Percentiles rank a stretch among this genome's conserved stretches.
phyloP scores from a whole-genome alignment of 441 rosid genomes.

The Populus hybrid region DNA sequence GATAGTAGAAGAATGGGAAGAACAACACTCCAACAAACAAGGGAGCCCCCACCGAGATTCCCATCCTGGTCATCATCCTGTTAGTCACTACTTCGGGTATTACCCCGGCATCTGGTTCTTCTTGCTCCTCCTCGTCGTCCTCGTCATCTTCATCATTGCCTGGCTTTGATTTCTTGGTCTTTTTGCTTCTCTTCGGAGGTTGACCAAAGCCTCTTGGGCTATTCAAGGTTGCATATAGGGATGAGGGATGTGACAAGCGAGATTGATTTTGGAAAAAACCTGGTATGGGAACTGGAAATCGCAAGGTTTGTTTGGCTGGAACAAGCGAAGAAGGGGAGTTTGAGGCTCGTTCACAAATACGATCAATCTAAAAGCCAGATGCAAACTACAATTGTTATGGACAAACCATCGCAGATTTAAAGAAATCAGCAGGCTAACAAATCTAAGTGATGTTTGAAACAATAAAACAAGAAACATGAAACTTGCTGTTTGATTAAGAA shows the following conservation, averaged over 20 bases:
- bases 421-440: background rate
- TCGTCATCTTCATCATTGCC: constrained; percentile 23
- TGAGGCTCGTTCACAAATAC: constrained; percentile 10
- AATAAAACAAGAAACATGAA: background rate
- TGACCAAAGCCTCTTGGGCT: constrained; percentile 77
- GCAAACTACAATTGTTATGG: background rate
- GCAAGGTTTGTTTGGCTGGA: constrained; percentile 7
- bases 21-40: constrained; percentile 64
- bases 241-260: constrained; percentile 25
- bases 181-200: constrained; percentile 54
- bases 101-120: constrained; percentile 45
- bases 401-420: background rate
- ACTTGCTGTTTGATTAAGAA: background rate
- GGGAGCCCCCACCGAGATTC: constrained; percentile 72
- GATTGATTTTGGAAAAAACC: constrained; percentile 12
- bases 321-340: constrained; percentile 10
- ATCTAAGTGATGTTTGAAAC: too few relatives aligned
- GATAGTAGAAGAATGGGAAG: constrained; percentile 86
- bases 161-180: constrained; percentile 36
- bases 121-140: constrained; percentile 24
- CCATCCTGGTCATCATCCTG: constrained; percentile 87
- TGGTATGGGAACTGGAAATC: constrained; percentile 22
- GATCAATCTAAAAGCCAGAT: constrained; percentile 28
- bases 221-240: constrained; percentile 51
- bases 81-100: constrained; percentile 93